Base-by-base conservation (phyloP, 768 basidiomycete genomes). In the Amanita rubescens region DNA sequence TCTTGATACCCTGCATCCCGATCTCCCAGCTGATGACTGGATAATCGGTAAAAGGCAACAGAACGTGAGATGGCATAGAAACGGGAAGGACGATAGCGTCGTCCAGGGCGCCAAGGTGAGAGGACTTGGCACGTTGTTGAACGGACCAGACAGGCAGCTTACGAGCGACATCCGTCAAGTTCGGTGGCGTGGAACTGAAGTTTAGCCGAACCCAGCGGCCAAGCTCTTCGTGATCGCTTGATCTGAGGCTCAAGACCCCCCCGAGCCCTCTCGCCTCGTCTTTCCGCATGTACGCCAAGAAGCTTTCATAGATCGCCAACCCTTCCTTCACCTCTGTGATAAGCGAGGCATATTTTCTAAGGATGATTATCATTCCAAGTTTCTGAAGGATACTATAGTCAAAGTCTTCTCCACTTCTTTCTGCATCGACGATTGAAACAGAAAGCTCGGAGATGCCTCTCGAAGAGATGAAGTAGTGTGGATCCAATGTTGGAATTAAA, bases 131-230 rank as follows among this genome's bases (percentile, higher is more conserved):
- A 49, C 35, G 45, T 30, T 47, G 58, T 22, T 49, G 55, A 3
- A 61, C 63, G 4, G 58, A 60, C 71, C 70, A 71, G 17, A 72
- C 65, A 14, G 74, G 72, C 42, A 76, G 63, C n/a, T 41, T 47
- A 25, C 47, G 55, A 2, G 67, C 69, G 15, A 60, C 37, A 39
- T 63, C 35, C 19, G 60, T 52, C 6, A 38, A 24, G 11, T 63
- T 51, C 30, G 52, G 46, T 15, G 59, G 50, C 20, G 38, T 37
- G 42, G 49, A 24, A 3, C 20, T 9, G 22, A 65, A 58, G 7
- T 60, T 59, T 0, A n/a, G 33, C 6, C 66, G 60, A 32, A 64
- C 60, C 73, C 73, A 74, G 20, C 55, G 41, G 8, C 69, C 66
- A 57, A 75, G 66, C 5, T 45, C 38, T 6, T 41, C 27, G 11